Conservation (phyloP, 805 yeast genomes). For the Nakazawaea ishiwadae region DNA sequence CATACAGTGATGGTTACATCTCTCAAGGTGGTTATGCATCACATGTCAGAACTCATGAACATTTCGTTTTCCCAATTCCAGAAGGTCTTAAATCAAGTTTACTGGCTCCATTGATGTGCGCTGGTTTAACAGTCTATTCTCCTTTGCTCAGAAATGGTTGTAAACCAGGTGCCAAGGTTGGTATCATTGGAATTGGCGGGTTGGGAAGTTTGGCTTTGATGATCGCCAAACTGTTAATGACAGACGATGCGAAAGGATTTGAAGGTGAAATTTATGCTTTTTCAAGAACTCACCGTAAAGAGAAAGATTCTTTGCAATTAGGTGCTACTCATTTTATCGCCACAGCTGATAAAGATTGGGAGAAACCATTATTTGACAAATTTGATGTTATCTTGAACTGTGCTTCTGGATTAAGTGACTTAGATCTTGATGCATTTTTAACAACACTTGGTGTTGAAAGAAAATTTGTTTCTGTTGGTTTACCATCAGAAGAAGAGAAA, state of each 20-base stretch:
- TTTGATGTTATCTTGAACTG: slow-evolving; percentile 39
- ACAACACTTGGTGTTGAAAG: slow-evolving; percentile 31
- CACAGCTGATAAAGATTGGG: slow-evolving; percentile 43
- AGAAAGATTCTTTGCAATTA: slow-evolving; percentile 32
- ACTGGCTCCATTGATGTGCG: slow-evolving; percentile 49
- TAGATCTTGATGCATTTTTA: slow-evolving; percentile 30
- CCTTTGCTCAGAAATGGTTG: slow-evolving; percentile 40
- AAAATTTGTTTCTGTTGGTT: slow-evolving; percentile 43
- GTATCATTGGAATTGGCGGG: slow-evolving; percentile 42
- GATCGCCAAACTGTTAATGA: slow-evolving; percentile 40
- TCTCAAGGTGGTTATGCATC: slow-evolving; percentile 43
- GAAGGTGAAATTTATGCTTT: slow-evolving; percentile 29
- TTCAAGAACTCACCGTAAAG: slow-evolving; percentile 35
- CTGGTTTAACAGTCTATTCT: slow-evolving; percentile 46
- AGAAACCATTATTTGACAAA: slow-evolving; percentile 22
- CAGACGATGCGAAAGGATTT: slow-evolving; percentile 20
- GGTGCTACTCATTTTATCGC: slow-evolving; percentile 42
- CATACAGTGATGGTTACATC: slow-evolving; percentile 30
- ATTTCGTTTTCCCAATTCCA: slow-evolving; percentile 41
- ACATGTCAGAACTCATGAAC: slow-evolving; percentile 42
- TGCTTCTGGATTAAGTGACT: slow-evolving; percentile 35
- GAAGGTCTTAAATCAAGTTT: slow-evolving; percentile 33
- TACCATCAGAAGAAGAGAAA: slow-evolving; percentile 36
- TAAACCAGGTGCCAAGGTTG: slow-evolving; percentile 30
- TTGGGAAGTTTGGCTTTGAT: slow-evolving; percentile 43